Percentiles rank a stretch among this genome's conserved stretches.
These are phyloP conservation scores for Cicer yamashitae DNA, from an alignment of 306 rosid genomes.

Conservation along the genomic window DNA sequence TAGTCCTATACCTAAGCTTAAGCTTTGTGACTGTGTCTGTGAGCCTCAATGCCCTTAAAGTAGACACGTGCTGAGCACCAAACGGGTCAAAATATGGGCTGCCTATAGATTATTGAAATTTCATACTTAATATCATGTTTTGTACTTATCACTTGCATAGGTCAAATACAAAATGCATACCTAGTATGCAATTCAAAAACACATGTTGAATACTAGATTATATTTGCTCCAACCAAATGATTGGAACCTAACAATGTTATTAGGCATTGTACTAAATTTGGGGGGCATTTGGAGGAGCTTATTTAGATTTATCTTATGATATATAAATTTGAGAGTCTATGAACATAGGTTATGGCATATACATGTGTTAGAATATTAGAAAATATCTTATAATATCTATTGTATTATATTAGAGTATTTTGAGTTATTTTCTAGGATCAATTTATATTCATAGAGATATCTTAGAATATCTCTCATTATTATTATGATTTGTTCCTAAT, in stretches of 20 bases:
- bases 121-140: conserved; percentile 1
- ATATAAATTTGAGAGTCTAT: neutral
- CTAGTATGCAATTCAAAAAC: conserved; percentile 34
- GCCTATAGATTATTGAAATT: conserved; percentile 3
- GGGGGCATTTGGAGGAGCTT: neutral
- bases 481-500: too few species aligned
- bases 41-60: neutral
- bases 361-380: too few species aligned
- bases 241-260: conserved; percentile 32
- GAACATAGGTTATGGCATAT: neutral
- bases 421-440: too few species aligned
- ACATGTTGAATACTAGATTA: conserved; percentile 7
- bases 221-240: conserved; percentile 1
- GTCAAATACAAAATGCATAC: conserved; percentile 27
- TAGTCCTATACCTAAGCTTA: neutral
- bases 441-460: too few species aligned
- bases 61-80: neutral
- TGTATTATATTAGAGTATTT: too few species aligned
- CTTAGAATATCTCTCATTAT: too few species aligned
- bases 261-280: conserved; percentile 15
- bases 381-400: too few species aligned
- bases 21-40: neutral
- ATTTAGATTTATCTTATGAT: neutral
- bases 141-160: neutral
- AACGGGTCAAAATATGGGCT: neutral